Conservation (phyloP, 208 protist genomes). For the Leishmania amazonensis region DNA sequence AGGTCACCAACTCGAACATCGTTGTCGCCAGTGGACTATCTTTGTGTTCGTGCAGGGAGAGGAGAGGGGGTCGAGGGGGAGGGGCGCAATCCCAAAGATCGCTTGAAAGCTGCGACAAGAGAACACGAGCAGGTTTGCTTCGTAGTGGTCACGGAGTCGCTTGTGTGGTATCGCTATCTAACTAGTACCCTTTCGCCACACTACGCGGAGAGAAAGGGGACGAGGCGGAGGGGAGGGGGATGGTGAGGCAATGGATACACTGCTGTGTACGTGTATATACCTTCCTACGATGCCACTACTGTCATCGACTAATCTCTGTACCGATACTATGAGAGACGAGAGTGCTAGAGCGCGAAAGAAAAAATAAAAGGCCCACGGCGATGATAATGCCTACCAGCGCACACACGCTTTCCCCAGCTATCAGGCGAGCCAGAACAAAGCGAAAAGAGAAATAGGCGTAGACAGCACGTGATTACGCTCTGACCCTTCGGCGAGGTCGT, state of each 20-base stretch:
- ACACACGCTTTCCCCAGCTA: neutral
- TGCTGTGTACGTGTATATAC: neutral
- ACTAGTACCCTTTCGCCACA: neutral
- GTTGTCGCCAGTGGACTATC: neutral
- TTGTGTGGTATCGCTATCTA: neutral
- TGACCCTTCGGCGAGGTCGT: neutral
- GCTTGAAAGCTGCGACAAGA: neutral
- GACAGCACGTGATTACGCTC: neutral
- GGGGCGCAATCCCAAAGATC: neutral
- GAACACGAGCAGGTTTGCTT: neutral
- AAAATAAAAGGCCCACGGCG: neutral
- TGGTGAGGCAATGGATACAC: neutral
- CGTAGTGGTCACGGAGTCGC: neutral
- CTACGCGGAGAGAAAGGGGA: neutral
- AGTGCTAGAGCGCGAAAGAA: neutral
- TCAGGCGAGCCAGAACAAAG: neutral
- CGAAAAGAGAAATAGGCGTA: neutral
- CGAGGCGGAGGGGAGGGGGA: constrained; percentile 1
- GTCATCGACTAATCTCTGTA: neutral
- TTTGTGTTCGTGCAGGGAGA: neutral
- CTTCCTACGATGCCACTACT: neutral
- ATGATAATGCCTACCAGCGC: neutral
- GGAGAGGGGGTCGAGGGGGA: too few species aligned
- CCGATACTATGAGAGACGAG: neutral
- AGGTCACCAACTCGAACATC: constrained; percentile 63